phyloP scores from a whole-genome alignment of 2,329 filamentous ascomycete genomes.

The Scleromitrula shiraiana region DNA sequence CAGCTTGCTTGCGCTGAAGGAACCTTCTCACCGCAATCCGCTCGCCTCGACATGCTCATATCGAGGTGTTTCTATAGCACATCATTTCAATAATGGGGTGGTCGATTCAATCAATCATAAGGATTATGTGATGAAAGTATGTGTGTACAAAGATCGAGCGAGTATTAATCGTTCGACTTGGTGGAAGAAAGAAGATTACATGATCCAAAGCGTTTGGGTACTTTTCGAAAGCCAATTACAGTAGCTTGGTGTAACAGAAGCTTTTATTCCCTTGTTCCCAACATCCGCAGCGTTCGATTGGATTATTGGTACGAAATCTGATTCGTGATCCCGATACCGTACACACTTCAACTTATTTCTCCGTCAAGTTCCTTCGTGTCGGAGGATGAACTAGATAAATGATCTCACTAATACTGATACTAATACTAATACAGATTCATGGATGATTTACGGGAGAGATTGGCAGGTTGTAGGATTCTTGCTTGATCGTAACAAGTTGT shows the following conservation, averaged over 20 bases:
- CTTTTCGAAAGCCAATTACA: background rate
- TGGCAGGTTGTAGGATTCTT: constrained; percentile 8
- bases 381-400: background rate
- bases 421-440: background rate
- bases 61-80: background rate
- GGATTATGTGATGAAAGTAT: background rate
- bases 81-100: constrained; percentile 1
- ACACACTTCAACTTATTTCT: constrained; percentile 4
- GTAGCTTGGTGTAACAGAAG: constrained; percentile 2
- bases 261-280: constrained; percentile 1
- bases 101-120: background rate
- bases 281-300: background rate
- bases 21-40: background rate
- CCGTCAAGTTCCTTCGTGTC: background rate
- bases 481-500: constrained; percentile 9
- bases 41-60: constrained; percentile 5
- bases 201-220: too few species aligned
- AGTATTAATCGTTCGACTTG: too few species aligned
- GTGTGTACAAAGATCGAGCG: too few species aligned
- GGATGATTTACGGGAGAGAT: background rate
- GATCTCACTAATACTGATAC: constrained; percentile 7
- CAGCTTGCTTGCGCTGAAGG: background rate
- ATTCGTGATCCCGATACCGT: background rate
- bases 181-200: too few species aligned
- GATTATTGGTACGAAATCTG: background rate